Evolutionary conservation across 2,329 filamentous ascomycete species (phyloP), one percentile per base, ranked within the genome.

Genomic region (Arthrinium puccinioides): DNA sequence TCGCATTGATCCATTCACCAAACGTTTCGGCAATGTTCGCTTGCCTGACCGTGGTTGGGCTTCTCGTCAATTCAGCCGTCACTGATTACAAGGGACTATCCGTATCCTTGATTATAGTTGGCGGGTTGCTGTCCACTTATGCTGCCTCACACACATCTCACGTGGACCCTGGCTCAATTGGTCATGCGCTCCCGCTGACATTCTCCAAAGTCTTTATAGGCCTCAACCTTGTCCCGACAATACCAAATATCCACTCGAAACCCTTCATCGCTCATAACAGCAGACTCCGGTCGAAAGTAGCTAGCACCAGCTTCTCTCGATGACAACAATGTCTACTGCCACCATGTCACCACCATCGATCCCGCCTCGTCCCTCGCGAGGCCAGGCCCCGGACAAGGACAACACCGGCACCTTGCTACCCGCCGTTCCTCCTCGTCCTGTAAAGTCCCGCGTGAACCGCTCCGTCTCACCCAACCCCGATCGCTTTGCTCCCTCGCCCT

Each of bases 401-500:
- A 28, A 20, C 26, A 31, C 29, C 5, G 48, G 59, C 19, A 33
- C 51, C 6, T 48, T 53, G 36, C 46, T 76, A 28, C 88, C 89
- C 43, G 77, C 76, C 53, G 73, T 95, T 33, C 89, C 89, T 45
- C 84, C 87, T 44, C 84, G 89, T 44, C 89, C 89, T 5, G 47
- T 59, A 36, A 69, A 69, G 49, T 81, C 81, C 56, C 84, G 83
- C 31, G 55, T 79, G 50, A 81, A 87, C 47, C 84, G 87, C 60
- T 86, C 87, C 21, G 59, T 81, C 44, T 94, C 87, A 38, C 87
- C 87, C 29, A 75, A 78, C 49, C 78, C 82, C 49, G 82, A 87
- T 51, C 81, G 82, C 51, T 95, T 84, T 58, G 85, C 87, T 24
- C 87, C 79, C 35, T 95, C 89, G 36, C 90, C 90, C 8, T 69